Evolutionary conservation across 495 filamentous ascomycete species (phyloP).

Genomic region (Aspergillus cristatus): DNA sequence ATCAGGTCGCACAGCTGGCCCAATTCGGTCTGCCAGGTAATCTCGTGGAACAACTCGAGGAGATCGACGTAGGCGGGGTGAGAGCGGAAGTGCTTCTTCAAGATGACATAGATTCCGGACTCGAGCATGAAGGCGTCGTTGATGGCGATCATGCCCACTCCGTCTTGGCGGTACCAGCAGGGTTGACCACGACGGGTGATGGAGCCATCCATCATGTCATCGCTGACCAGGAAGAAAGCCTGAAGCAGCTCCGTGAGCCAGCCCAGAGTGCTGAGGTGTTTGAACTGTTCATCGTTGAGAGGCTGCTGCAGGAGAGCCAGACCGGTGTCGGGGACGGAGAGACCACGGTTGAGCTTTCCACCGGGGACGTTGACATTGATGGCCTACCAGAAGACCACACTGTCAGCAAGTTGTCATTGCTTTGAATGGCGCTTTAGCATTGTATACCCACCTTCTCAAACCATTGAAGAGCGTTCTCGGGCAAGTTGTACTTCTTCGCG

Average conservation of each 20-base stretch:
- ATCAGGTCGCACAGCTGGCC: constrained; percentile 91
- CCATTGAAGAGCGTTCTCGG: constrained; percentile 77
- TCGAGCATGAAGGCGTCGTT: constrained; percentile 98
- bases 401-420: constrained; percentile 4
- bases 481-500: constrained; percentile 70
- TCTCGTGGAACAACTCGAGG: constrained; percentile 91
- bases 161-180: constrained; percentile 86
- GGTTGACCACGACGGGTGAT: constrained; percentile 88
- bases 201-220: constrained; percentile 96
- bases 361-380: constrained; percentile 80
- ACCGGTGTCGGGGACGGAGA: constrained; percentile 90
- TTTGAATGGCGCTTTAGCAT: not conserved
- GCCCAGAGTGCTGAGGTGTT: constrained; percentile 72
- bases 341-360: constrained; percentile 97
- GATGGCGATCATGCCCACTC: constrained; percentile 90
- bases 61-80: constrained; percentile 83
- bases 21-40: constrained; percentile 84
- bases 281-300: constrained; percentile 71
- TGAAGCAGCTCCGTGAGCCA: constrained; percentile 98
- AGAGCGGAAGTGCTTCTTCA: constrained; percentile 84
- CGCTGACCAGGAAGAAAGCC: constrained; percentile 96
- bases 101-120: constrained; percentile 74
- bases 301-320: constrained; percentile 65
- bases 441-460: constrained; percentile 58
- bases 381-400: constrained; percentile 47